Conservation (phyloP, 148 eudicot species). For the Camellia japonica region DNA sequence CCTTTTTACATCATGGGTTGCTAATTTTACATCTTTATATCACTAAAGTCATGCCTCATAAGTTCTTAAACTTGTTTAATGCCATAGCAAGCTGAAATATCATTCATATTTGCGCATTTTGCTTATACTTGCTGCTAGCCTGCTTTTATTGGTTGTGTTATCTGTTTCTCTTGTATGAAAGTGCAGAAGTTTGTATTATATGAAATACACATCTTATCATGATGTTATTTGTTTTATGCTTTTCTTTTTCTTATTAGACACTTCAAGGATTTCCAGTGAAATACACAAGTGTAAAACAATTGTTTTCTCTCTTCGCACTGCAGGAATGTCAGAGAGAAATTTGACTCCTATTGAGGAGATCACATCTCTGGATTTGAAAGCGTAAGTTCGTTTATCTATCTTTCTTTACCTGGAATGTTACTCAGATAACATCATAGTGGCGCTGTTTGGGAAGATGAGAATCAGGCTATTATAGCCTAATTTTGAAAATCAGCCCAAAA, state of each 20-base stretch:
- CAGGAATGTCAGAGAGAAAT: conserved; percentile 64
- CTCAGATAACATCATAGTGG: neutral
- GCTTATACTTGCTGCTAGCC: neutral
- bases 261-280: too few relatives aligned
- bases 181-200: too few relatives aligned
- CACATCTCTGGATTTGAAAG: conserved; percentile 63
- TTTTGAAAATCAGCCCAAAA: too few relatives aligned
- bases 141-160: neutral
- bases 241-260: too few relatives aligned
- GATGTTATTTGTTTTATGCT: too few relatives aligned
- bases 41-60: too few relatives aligned
- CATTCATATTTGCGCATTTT: neutral
- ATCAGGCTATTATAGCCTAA: too few relatives aligned
- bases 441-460: too few relatives aligned
- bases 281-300: neutral
- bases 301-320: conserved; percentile 17
- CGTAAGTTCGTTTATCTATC: conserved; percentile 40
- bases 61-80: neutral
- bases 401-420: neutral
- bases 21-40: too few relatives aligned
- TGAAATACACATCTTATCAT: too few relatives aligned
- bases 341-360: conserved; percentile 39
- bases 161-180: too few relatives aligned
- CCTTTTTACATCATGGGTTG: too few relatives aligned
- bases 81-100: neutral